These are phyloP conservation scores for Penicillium ucsense DNA, from an alignment of 495 filamentous ascomycete genomes.

Conservation along the genomic window DNA sequence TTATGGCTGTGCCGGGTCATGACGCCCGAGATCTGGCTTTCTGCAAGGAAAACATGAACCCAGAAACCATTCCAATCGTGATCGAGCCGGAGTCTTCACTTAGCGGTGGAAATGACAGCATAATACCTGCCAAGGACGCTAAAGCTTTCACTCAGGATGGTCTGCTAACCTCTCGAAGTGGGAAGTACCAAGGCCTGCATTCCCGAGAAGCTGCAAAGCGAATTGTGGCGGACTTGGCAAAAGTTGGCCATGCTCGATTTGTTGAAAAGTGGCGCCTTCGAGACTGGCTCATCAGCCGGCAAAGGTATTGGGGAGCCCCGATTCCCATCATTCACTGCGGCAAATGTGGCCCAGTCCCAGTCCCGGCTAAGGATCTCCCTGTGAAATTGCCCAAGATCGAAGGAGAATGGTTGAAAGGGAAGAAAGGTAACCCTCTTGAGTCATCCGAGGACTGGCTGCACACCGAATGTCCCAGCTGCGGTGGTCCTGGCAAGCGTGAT, in stretches of 20 bases:
- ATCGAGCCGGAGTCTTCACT: slow-evolving; percentile 29
- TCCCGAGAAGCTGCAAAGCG: slow-evolving; percentile 53
- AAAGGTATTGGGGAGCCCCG: slow-evolving; percentile 84
- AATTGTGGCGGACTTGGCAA: slow-evolving; percentile 48
- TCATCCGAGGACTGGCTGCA: slow-evolving; percentile 63
- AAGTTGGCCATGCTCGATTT: slow-evolving; percentile 41
- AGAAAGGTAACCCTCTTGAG: slow-evolving; percentile 68
- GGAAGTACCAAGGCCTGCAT: slow-evolving; percentile 40
- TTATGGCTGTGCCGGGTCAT: slow-evolving; percentile 88
- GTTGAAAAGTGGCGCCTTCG: slow-evolving; percentile 65
- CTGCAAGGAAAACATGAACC: slow-evolving; percentile 59
- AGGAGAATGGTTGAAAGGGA: slow-evolving; percentile 55
- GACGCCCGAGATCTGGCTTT: slow-evolving; percentile 69
- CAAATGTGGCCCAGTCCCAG: slow-evolving; percentile 68
- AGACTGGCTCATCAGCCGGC: slow-evolving; percentile 83
- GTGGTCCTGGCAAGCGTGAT: slow-evolving; percentile 61
- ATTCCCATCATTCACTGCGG: slow-evolving; percentile 83
- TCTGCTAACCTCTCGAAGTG: slow-evolving; percentile 32
- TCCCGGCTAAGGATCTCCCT: slow-evolving; percentile 65
- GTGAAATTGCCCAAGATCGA: slow-evolving; percentile 65
- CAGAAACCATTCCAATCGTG: slow-evolving; percentile 40
- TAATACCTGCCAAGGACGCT: slow-evolving; percentile 26
- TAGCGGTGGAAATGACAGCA: slow-evolving; percentile 26
- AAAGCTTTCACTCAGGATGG: slow-evolving; percentile 39
- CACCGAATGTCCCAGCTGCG: slow-evolving; percentile 65